Percentiles rank a stretch among this genome's conserved stretches.
phyloP scores from a whole-genome alignment of 1,139 yeast species.

The Scheffersomyces lignicola region DNA sequence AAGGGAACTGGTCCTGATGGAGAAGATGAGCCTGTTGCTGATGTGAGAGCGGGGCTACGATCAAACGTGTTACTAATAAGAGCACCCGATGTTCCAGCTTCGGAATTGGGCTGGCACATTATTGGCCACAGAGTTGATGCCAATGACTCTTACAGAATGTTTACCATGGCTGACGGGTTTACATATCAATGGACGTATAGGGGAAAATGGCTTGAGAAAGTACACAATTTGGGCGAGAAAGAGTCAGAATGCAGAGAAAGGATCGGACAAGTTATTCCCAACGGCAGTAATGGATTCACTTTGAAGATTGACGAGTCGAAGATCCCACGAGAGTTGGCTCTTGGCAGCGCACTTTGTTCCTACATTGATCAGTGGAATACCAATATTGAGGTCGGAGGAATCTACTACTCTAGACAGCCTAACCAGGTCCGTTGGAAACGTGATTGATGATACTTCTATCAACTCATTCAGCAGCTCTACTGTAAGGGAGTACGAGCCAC shows the following conservation, averaged over 20 bases:
- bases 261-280: conserved; percentile 51
- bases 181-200: conserved; percentile 66
- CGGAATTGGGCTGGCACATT: conserved; percentile 66
- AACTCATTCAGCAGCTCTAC: neutral
- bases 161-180: conserved; percentile 56
- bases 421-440: conserved; percentile 59
- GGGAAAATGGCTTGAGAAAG: conserved; percentile 58
- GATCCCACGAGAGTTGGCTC: conserved; percentile 55
- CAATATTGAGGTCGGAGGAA: conserved; percentile 57
- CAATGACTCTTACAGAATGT: conserved; percentile 57
- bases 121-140: conserved; percentile 63
- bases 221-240: conserved; percentile 56
- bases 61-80: conserved; percentile 56
- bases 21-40: conserved; percentile 57
- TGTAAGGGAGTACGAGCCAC: conserved; percentile 5
- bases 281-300: conserved; percentile 53
- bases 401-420: conserved; percentile 54
- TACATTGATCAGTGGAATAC: conserved; percentile 71
- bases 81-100: conserved; percentile 46
- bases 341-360: conserved; percentile 59
- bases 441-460: conserved; percentile 27
- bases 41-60: conserved; percentile 58
- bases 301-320: conserved; percentile 53
- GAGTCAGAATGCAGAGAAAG: conserved; percentile 64
- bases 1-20: conserved; percentile 43